phyloP scores from a whole-genome alignment of 2,329 filamentous ascomycete species.

The Aspergillus ruber region DNA sequence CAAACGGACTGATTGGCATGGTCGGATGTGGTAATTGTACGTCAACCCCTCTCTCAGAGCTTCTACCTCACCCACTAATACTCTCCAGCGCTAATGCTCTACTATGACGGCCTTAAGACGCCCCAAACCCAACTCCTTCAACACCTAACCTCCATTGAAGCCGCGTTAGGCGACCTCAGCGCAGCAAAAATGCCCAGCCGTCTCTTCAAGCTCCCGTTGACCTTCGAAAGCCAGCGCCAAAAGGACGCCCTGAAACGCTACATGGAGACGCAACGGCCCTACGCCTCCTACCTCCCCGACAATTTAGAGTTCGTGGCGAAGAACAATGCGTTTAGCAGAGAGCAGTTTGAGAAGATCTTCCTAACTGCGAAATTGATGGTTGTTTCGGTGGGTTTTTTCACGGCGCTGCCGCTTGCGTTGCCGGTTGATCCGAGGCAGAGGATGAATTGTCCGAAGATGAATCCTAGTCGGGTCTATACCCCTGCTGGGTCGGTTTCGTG shows the following conservation, averaged over 20 bases:
- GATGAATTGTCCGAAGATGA: conserved; percentile 51
- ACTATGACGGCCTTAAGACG: conserved; percentile 40
- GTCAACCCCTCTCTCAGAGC: background rate
- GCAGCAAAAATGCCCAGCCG: conserved; percentile 38
- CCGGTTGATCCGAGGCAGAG: conserved; percentile 51
- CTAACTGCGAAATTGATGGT: conserved; percentile 47
- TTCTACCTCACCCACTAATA: background rate
- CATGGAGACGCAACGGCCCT: conserved; percentile 54
- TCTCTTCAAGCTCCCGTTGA: conserved; percentile 41
- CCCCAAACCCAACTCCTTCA: conserved; percentile 32
- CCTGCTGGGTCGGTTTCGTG: conserved; percentile 51
- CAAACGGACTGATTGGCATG: conserved; percentile 43
- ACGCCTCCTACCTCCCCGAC: conserved; percentile 57
- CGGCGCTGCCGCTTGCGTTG: conserved; percentile 46
- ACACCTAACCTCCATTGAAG: conserved; percentile 32
- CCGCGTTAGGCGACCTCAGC: conserved; percentile 34
- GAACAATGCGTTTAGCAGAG: conserved; percentile 47
- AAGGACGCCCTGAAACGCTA: conserved; percentile 54
- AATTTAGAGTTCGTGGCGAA: conserved; percentile 54
- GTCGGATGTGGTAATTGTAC: conserved; percentile 44
- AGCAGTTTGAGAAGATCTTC: conserved; percentile 47
- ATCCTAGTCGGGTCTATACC: conserved; percentile 51
- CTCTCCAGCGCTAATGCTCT: conserved; percentile 35
- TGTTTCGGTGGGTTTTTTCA: conserved; percentile 52
- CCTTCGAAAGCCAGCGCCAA: conserved; percentile 33